Evolutionary conservation across 768 basidiomycete genomes (phyloP), one percentile per base, ranked within the genome.

Genomic region (Rhizopogon vulgaris): DNA sequence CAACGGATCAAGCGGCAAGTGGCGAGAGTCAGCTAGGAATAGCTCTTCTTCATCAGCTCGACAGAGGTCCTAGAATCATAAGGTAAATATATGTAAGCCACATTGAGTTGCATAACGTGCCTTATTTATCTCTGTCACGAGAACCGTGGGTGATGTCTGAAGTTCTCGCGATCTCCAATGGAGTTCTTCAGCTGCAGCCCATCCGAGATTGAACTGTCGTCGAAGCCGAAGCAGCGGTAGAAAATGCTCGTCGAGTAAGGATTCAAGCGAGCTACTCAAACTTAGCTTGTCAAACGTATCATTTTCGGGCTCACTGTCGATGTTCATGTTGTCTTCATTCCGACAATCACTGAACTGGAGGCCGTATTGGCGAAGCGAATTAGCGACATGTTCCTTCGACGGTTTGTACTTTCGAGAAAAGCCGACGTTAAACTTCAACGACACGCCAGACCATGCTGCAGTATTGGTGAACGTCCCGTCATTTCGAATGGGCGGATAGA

Each of bases 101-200:
- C 25, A 14, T 24, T 6, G 14, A 18, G 32, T 18, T 41, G 3
- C 11, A 10, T n/a, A 22, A 56, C 61, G 7, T 51, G 78, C 74
- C 59, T 66, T 54, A 53, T 56, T 62, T 42, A 64, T 65, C 25
- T 40, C 47, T 8, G 57, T 52, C 52, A 76, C 67, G 28, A 81
- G 65, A 37, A 73, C 70, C 5, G 71, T 71, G 6, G 71, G 61
- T 18, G 62, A 65, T 47, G 58, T 64, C 59, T 83, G 80, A 24
- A 64, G 60, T 51, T 65, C 72, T 58, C 81, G 78, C 9, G 73
- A 63, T 59, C 75, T 69, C 47, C 71, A 61, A 41, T 73, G 62
- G 42, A 87, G 67, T 15, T 73, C 56, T 58, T 87, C 87, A 3
- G 84, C 85, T 3, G 78, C 83, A 3, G 85, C 82, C 85, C 85